Evolutionary conservation across 2,329 filamentous ascomycete species (phyloP), one percentile per base, ranked within the genome.

Genomic region (Aspergillus pseudoviridinutans): DNA sequence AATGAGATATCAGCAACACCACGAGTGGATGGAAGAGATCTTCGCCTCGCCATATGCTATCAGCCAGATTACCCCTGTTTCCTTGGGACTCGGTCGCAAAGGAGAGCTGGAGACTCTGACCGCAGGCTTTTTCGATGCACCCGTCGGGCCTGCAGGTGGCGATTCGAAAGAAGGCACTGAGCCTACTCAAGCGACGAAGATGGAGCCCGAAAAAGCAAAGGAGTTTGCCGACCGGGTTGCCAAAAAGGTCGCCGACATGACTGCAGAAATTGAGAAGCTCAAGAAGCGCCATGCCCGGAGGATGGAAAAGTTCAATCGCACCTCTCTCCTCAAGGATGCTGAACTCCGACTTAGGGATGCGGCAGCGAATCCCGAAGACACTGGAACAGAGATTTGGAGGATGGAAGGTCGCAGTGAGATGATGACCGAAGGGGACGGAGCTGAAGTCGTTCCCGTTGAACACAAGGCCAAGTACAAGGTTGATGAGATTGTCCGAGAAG

Each of bases 21-120:
- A 99, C 68, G 91, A 96, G 73, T 97, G 93, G 94, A 96, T 99
- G 91, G 94, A 97, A 70, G 93, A 99, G 75, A 87, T 99, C 28
- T 84, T 97, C 54, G 91, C 90, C 0, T 97, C 93, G 1, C 91
- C 92, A 0, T 97, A 96, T 70, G 83, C 89, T 25, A 89, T 93
- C 60, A 84, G 84, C 51, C 91, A 95, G 70, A 96, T 99, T 57
- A 85, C 88, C 8, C 92, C 93, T 0, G 86, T 92, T 2, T 92
- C 96, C 70, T 84, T 97, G 35, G 92, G 92, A 0, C 79, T 97
- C 9, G 94, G 94, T 3, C 82, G 89, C 52, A 90, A 87, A 74
- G 94, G 94, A 41, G 89, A 92, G 73, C 80, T 99, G 22, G 87
- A 90, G 25, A 82, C 84, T 0, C 78, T 97, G 54, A 97, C 94